Conservation (phyloP, 2,329 filamentous ascomycete genomes). For the Penicillium thymicola region DNA sequence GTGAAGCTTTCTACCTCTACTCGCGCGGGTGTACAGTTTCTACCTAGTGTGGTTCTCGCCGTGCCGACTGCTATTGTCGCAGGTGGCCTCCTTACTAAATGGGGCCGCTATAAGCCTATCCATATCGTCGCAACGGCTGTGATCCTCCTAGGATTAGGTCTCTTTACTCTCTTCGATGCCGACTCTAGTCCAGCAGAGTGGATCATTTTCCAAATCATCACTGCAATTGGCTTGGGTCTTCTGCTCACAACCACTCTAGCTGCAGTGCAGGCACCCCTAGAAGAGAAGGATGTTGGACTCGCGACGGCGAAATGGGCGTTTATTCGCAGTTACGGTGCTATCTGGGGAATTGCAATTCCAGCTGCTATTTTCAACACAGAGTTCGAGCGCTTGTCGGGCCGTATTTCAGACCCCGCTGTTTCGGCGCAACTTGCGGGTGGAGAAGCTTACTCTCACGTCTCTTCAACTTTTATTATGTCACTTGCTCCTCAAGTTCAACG, state of each 20-base stretch:
- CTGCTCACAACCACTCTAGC: constrained; percentile 15
- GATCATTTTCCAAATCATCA: constrained; percentile 26
- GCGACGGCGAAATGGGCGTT: constrained; percentile 26
- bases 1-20: neutral
- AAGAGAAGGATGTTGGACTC: constrained; percentile 21
- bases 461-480: neutral
- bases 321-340: constrained; percentile 24
- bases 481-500: neutral
- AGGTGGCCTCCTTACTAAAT: constrained; percentile 24
- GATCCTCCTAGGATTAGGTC: constrained; percentile 21
- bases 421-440: neutral
- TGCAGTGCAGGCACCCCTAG: constrained; percentile 21
- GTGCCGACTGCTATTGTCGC: constrained; percentile 16
- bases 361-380: constrained; percentile 34
- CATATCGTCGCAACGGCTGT: constrained; percentile 26
- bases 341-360: constrained; percentile 30
- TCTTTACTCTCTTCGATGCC: constrained; percentile 24
- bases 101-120: constrained; percentile 28
- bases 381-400: neutral
- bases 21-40: neutral
- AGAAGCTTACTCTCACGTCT: neutral
- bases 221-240: constrained; percentile 13
- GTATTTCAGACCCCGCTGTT: neutral
- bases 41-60: neutral
- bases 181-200: constrained; percentile 21